Conservation (phyloP, 2,329 filamentous ascomycete species). For the Xylaria arbuscula region DNA sequence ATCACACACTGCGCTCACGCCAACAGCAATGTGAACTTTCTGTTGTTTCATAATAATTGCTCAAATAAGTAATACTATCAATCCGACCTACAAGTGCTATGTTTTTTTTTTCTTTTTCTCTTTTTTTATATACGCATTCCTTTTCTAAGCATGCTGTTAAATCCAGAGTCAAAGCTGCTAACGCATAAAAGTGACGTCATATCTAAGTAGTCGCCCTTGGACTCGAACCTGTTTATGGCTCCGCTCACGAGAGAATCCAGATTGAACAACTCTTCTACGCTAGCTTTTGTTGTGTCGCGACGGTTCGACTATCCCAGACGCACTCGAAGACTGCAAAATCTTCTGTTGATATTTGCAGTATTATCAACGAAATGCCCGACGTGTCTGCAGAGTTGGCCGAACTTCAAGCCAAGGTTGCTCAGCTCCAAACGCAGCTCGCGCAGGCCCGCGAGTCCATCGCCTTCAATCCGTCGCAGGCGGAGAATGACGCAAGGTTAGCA, state of each 20-base stretch:
- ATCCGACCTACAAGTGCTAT: too few relatives aligned
- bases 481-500: constrained; percentile 1
- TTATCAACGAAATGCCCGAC: constrained; percentile 15
- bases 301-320: background rate
- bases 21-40: too few relatives aligned
- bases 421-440: constrained; percentile 24
- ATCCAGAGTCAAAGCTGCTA: background rate
- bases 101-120: too few relatives aligned
- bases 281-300: background rate
- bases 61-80: too few relatives aligned
- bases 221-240: background rate
- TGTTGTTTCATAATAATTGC: too few relatives aligned
- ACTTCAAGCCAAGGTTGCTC: constrained; percentile 25
- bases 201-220: background rate
- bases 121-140: too few relatives aligned
- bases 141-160: background rate
- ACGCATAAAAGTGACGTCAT: constrained; percentile 6
- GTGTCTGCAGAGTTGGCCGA: constrained; percentile 18
- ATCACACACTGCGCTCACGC: too few relatives aligned
- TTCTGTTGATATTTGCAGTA: background rate
- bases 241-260: background rate
- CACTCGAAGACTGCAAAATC: background rate
- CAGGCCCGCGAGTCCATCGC: constrained; percentile 11
- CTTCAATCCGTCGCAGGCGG: background rate
- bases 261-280: background rate